Evolutionary conservation across 2,329 filamentous ascomycete species (phyloP).

Genomic region (Lachnellula suecica): DNA sequence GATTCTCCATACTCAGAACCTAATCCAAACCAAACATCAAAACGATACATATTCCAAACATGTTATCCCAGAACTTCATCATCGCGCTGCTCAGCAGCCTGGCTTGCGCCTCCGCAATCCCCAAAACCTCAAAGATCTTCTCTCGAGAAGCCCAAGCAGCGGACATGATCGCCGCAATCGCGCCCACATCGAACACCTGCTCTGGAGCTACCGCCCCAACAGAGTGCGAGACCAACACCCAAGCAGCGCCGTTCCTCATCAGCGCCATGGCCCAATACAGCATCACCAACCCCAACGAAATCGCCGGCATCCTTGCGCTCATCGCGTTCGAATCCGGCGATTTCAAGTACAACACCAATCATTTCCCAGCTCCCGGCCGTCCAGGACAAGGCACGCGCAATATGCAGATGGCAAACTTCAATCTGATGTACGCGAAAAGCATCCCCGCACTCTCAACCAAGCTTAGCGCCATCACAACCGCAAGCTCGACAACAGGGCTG

Average conservation of each 20-base stretch:
- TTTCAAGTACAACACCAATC: slow-evolving; percentile 63
- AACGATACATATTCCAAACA: not conserved
- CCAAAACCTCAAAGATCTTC: not conserved
- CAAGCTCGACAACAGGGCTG: slow-evolving; percentile 29
- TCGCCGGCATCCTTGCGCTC: slow-evolving; percentile 58
- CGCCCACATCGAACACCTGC: slow-evolving; percentile 48
- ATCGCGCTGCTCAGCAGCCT: slow-evolving; percentile 7
- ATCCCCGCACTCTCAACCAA: slow-evolving; percentile 42
- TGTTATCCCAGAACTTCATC: slow-evolving; percentile 7
- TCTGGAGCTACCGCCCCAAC: slow-evolving; percentile 37
- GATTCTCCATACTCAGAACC: not conserved
- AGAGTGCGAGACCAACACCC: slow-evolving; percentile 52
- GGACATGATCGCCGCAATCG: slow-evolving; percentile 37
- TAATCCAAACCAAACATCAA: not conserved
- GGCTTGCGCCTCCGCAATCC: slow-evolving; percentile 6
- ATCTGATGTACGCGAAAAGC: slow-evolving; percentile 51
- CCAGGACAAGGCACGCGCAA: slow-evolving; percentile 64
- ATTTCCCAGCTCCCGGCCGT: slow-evolving; percentile 45
- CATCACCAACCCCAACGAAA: slow-evolving; percentile 50
- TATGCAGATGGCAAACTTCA: slow-evolving; percentile 60
- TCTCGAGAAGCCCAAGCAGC: slow-evolving; percentile 16
- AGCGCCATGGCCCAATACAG: slow-evolving; percentile 52
- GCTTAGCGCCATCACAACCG: slow-evolving; percentile 29
- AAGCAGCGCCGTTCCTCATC: slow-evolving; percentile 51
- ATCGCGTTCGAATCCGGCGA: slow-evolving; percentile 61